These are phyloP conservation scores for Wakefieldia striispora DNA, from an alignment of 768 basidiomycete genomes.

Conservation along the genomic window DNA sequence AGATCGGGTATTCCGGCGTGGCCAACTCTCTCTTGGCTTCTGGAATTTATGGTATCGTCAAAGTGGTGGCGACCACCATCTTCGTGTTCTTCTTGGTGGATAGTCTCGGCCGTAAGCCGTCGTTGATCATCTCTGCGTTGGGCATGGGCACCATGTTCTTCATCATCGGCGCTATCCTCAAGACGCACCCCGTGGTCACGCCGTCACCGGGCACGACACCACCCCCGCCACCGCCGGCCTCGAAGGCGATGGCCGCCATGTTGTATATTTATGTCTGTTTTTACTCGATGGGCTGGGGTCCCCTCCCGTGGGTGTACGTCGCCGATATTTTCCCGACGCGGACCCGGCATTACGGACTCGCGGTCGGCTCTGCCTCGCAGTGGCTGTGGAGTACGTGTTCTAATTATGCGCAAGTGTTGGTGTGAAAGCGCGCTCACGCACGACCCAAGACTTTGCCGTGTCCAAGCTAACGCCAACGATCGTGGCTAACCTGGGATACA, in stretches of 20 bases:
- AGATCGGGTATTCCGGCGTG: constrained; percentile 66
- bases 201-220: constrained; percentile 40
- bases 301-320: constrained; percentile 65
- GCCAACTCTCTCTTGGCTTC: constrained; percentile 66
- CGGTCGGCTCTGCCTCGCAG: constrained; percentile 72
- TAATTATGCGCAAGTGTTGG: too few species aligned
- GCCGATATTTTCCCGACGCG: constrained; percentile 87
- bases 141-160: constrained; percentile 82
- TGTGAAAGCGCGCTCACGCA: too few species aligned
- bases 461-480: constrained; percentile 69
- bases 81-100: constrained; percentile 72
- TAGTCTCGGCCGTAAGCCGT: constrained; percentile 62
- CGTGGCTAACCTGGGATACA: constrained; percentile 60
- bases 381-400: constrained; percentile 71
- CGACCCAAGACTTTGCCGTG: constrained; percentile 59
- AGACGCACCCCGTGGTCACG: constrained; percentile 59
- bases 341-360: constrained; percentile 77
- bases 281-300: constrained; percentile 87
- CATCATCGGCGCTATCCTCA: constrained; percentile 82
- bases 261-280: constrained; percentile 86
- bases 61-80: constrained; percentile 61
- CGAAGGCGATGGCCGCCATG: constrained; percentile 82
- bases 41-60: constrained; percentile 68
- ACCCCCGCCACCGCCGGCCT: constrained; percentile 45
- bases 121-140: constrained; percentile 68